Evolutionary conservation across 2,329 filamentous ascomycete species (phyloP).

Genomic region (Pseudogymnoascus sp.): DNA sequence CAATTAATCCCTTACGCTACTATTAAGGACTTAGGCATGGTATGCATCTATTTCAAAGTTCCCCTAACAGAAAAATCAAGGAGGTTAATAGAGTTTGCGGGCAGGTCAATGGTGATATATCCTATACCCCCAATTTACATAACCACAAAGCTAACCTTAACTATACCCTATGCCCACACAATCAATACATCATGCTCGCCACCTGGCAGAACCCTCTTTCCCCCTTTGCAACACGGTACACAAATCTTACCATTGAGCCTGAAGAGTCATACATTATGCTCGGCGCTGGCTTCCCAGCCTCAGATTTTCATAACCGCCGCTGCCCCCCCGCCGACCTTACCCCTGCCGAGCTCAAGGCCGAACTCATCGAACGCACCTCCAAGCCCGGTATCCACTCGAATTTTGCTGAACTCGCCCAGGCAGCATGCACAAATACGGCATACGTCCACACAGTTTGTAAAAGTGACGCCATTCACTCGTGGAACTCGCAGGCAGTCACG

Average conservation of each 20-base stretch:
- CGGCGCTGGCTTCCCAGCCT: constrained; percentile 20
- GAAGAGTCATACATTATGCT: constrained; percentile 28
- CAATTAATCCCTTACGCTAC: constrained; percentile 22
- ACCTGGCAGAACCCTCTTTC: constrained; percentile 23
- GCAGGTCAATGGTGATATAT: constrained; percentile 20
- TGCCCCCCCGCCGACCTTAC: constrained; percentile 19
- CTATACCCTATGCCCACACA: constrained; percentile 20
- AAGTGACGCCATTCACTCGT: constrained; percentile 20
- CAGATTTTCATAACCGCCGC: constrained; percentile 20
- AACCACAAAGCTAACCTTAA: background rate
- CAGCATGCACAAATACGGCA: constrained; percentile 19
- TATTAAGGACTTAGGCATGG: constrained; percentile 17
- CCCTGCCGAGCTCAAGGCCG: constrained; percentile 21
- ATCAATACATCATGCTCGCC: constrained; percentile 25
- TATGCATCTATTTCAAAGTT: constrained; percentile 27
- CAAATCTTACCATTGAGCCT: constrained; percentile 18
- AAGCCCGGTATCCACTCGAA: constrained; percentile 16
- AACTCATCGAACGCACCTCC: constrained; percentile 18
- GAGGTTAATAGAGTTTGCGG: constrained; percentile 14
- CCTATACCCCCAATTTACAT: background rate
- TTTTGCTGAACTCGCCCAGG: constrained; percentile 19
- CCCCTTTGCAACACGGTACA: constrained; percentile 20
- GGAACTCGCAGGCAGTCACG: constrained; percentile 21
- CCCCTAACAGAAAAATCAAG: constrained; percentile 22
- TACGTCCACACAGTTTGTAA: constrained; percentile 21